A percentile compares a stretch with the other conserved stretches of the same genome.
Evolutionary conservation across 768 basidiomycete species (phyloP).

Genomic region (Phlebiopsis flavidoalba): DNA sequence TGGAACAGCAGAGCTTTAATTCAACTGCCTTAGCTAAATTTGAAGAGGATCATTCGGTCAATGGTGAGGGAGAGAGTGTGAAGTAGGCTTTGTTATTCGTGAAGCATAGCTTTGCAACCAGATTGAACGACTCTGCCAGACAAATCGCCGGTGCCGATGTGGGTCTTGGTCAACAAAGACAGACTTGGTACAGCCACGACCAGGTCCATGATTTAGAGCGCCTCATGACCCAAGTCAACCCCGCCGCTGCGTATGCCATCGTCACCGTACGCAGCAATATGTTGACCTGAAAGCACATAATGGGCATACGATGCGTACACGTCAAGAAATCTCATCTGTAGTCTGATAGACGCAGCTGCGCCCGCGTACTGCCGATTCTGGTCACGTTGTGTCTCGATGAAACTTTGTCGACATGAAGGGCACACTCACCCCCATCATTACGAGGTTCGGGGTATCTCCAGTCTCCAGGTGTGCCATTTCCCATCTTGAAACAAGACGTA

Average conservation of each 20-base stretch:
- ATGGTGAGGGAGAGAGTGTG: constrained; percentile 71
- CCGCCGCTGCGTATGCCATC: constrained; percentile 68
- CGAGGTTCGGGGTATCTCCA: constrained; percentile 77
- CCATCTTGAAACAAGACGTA: constrained; percentile 44
- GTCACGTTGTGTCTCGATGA: constrained; percentile 30
- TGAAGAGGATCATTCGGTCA: constrained; percentile 65
- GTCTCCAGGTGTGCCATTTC: constrained; percentile 67
- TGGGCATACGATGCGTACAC: constrained; percentile 80
- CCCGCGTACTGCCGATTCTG: constrained; percentile 13
- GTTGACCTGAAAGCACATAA: constrained; percentile 74
- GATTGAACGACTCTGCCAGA: constrained; percentile 37
- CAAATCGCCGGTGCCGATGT: constrained; percentile 94
- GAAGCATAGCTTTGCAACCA: too few species aligned
- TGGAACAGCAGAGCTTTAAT: too few species aligned
- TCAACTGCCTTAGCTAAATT: constrained; percentile 72
- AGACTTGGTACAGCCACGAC: constrained; percentile 59
- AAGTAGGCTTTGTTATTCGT: constrained; percentile 45
- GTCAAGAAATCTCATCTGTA: constrained; percentile 37
- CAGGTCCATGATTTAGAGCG: constrained; percentile 45
- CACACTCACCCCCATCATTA: constrained; percentile 46
- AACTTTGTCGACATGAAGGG: constrained; percentile 25
- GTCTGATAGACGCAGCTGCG: neutral
- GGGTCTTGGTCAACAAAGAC: constrained; percentile 87
- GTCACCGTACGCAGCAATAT: constrained; percentile 62
- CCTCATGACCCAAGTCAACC: constrained; percentile 74